These are phyloP conservation scores for Aeminium ludgeri DNA, from an alignment of 495 filamentous ascomycete genomes.

Conservation along the genomic window DNA sequence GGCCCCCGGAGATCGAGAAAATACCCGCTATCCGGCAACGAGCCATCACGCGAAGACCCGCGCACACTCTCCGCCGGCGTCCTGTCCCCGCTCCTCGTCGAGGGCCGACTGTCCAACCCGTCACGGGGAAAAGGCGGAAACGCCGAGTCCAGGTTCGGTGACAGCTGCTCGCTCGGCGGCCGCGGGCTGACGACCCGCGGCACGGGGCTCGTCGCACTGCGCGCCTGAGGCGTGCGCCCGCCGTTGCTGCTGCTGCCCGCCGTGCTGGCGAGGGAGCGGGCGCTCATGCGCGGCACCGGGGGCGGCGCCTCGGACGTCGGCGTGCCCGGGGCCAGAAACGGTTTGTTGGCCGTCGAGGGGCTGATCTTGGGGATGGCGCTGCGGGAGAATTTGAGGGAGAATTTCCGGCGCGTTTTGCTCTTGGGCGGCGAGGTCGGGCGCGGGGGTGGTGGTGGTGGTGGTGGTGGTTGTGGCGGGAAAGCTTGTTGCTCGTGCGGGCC, in stretches of 20 bases:
- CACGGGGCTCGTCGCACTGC: slow-evolving; percentile 33
- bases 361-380: slow-evolving; percentile 39
- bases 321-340: slow-evolving; percentile 11
- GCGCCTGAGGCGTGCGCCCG: slow-evolving; percentile 33
- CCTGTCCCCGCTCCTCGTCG: slow-evolving; percentile 23
- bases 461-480: neutral
- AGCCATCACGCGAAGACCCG: slow-evolving; percentile 5
- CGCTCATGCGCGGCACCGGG: slow-evolving; percentile 18
- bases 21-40: slow-evolving; percentile 20
- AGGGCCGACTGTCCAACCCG: slow-evolving; percentile 23
- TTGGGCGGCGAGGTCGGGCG: no score
- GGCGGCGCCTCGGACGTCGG: slow-evolving; percentile 18
- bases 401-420: no score
- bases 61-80: slow-evolving; percentile 3
- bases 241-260: slow-evolving; percentile 41
- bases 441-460: slow-evolving; percentile 9
- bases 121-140: slow-evolving; percentile 43
- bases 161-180: slow-evolving; percentile 23
- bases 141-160: slow-evolving; percentile 37
- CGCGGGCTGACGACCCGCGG: slow-evolving; percentile 25
- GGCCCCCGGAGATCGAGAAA: slow-evolving; percentile 35
- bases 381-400: no score
- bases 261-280: no score
- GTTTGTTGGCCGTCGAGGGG: slow-evolving; percentile 38
- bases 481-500: no score